Evolutionary conservation across 2,329 filamentous ascomycete species (phyloP).

Genomic region (Apiospora rasikravindrae): DNA sequence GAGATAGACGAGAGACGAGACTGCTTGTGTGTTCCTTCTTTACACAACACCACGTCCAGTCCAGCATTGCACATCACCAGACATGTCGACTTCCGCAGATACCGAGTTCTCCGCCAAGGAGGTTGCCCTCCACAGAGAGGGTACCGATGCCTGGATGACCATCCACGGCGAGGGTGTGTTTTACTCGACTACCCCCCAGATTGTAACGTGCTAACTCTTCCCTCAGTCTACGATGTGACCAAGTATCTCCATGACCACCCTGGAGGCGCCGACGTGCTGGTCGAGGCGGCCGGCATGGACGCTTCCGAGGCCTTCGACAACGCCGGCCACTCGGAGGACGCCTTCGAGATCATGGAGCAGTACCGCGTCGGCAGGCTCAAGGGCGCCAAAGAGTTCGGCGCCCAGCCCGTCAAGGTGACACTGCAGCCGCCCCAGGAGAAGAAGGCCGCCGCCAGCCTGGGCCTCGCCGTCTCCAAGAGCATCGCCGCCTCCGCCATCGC

Average conservation of each 20-base stretch:
- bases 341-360: conserved; percentile 47
- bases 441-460: conserved; percentile 21
- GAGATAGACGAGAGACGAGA: not conserved
- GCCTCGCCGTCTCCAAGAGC: conserved; percentile 15
- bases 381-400: conserved; percentile 32
- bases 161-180: conserved; percentile 59
- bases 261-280: conserved; percentile 77
- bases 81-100: conserved; percentile 28
- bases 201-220: conserved; percentile 5
- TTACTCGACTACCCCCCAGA: not conserved
- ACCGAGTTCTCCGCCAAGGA: conserved; percentile 44
- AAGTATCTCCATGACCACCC: conserved; percentile 65
- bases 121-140: conserved; percentile 55
- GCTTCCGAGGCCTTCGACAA: conserved; percentile 83
- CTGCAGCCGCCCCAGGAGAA: conserved; percentile 21
- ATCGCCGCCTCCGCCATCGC: conserved; percentile 4
- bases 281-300: conserved; percentile 80
- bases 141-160: conserved; percentile 57
- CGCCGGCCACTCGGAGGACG: conserved; percentile 77
- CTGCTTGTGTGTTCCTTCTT: not conserved
- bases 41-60: not conserved
- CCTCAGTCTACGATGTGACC: conserved; percentile 62
- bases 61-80: not conserved
- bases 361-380: conserved; percentile 46
- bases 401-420: conserved; percentile 33